A percentile compares a stretch with the other conserved stretches of the same genome.
Conservation (phyloP, 768 basidiomycete species). For the Lentinula sp. region DNA sequence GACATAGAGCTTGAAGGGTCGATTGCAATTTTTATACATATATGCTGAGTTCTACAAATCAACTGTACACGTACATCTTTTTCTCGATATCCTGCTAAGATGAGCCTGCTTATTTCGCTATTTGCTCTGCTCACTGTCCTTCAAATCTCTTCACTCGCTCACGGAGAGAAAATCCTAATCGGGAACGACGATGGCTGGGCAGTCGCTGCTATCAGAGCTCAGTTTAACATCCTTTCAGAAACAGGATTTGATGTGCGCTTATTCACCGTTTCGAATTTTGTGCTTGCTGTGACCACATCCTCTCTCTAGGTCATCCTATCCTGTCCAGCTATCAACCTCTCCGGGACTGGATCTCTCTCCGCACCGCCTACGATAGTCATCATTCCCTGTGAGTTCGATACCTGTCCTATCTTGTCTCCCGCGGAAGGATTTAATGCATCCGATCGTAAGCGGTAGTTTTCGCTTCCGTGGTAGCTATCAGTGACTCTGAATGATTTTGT, state of each 20-base stretch:
- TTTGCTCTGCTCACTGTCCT: not conserved
- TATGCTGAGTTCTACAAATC: too few species aligned
- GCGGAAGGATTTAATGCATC: slow-evolving; percentile 33
- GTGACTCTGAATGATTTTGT: not conserved
- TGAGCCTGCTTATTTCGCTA: not conserved
- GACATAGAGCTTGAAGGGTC: not conserved
- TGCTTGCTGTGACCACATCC: too few species aligned
- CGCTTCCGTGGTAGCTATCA: not conserved
- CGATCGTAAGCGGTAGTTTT: slow-evolving; percentile 13
- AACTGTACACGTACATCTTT: too few species aligned
- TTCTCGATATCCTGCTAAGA: not conserved
- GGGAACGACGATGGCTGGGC: slow-evolving; percentile 39
- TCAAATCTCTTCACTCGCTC: not conserved
- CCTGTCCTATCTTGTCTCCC: slow-evolving; percentile 34
- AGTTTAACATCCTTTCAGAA: slow-evolving; percentile 29
- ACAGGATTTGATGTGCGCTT: slow-evolving; percentile 21
- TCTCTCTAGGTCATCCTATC: slow-evolving; percentile 35
- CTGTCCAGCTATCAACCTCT: slow-evolving; percentile 37
- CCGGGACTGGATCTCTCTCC: slow-evolving; percentile 38
- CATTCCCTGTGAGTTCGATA: slow-evolving; percentile 33
- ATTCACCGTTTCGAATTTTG: not conserved
- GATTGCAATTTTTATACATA: not conserved
- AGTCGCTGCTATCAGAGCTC: slow-evolving; percentile 36
- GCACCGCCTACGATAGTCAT: slow-evolving; percentile 23
- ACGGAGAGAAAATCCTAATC: slow-evolving; percentile 13